Conservation (phyloP, 2,329 filamentous ascomycete genomes). For the Metarhizium sp. region DNA sequence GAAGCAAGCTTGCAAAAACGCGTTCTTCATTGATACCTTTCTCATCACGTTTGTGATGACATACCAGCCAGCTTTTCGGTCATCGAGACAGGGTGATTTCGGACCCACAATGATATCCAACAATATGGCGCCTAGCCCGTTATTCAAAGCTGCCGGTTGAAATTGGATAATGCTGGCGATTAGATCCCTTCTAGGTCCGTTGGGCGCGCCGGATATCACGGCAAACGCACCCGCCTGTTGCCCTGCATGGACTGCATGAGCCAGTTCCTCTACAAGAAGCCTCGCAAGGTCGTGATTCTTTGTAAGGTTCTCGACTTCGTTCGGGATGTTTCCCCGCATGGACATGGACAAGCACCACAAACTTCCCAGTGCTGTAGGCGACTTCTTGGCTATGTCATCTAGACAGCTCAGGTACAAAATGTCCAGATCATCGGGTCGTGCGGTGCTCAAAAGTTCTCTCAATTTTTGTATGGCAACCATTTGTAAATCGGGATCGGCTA, state of each 20-base stretch:
- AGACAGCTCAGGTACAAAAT: constrained; percentile 60
- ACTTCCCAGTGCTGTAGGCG: constrained; percentile 60
- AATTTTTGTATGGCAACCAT: constrained; percentile 54
- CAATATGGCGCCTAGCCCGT: constrained; percentile 51
- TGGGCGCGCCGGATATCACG: constrained; percentile 38
- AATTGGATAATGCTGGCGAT: constrained; percentile 48
- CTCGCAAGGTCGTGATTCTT: constrained; percentile 51
- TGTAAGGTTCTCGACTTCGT: constrained; percentile 48
- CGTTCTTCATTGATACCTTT: constrained; percentile 36
- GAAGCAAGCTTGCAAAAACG: constrained; percentile 46
- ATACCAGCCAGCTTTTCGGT: constrained; percentile 61
- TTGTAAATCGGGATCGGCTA: constrained; percentile 54
- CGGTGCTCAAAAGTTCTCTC: constrained; percentile 45
- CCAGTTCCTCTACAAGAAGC: constrained; percentile 56
- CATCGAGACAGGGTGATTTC: constrained; percentile 45
- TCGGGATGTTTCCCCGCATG: constrained; percentile 33
- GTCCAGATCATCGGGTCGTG: constrained; percentile 44
- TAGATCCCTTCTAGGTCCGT: constrained; percentile 46
- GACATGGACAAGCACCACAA: constrained; percentile 53
- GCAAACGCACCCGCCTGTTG: constrained; percentile 27
- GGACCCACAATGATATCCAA: constrained; percentile 68
- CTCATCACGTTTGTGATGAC: constrained; percentile 44
- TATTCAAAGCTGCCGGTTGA: constrained; percentile 51
- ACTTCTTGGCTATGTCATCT: constrained; percentile 54
- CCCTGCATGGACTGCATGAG: constrained; percentile 35